Evolutionary conservation across 1,284 basidiomycete species (phyloP), one percentile per base, ranked within the genome.

Genomic region (Heliocybe sulcata): DNA sequence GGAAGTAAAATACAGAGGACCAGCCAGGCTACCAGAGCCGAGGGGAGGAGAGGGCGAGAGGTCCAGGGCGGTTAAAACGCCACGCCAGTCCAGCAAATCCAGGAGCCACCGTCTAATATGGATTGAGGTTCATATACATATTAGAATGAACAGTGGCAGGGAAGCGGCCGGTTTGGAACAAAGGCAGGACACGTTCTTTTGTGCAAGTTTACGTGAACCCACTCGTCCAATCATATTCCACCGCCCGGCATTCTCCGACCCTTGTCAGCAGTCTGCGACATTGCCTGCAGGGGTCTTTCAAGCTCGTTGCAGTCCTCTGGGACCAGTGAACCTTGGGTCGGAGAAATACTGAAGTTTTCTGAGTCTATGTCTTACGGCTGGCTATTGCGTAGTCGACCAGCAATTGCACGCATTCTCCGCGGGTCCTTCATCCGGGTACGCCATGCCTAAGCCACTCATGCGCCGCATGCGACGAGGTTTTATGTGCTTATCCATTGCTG

Each of bases 401-500:
- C 29, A 12, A 31, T 12, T 31, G 29, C 29, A 31, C 29, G 38
- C 16, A 42, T 16, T 25, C 20, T 16, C 6, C 16, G 6, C 47
- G 23, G 20, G 31, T 54, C 57, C 16, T 9, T 25, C 4, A 20
- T 49, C 47, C 22, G 25, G 12, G 20, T 11, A 20, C 16, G 12
- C 38, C 38, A 20, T n/a, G 16, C 25, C 47, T 25, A n/a, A n/a
- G n/a, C n/a, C 27, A 29, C 47, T 20, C 11, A 6, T 29, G n/a
- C 47, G 27, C n/a, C 47, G 58, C 22, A 35, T 61, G 23, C 65
- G 65, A 38, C 57, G 70, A 2, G 60, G 62, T 16, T 59, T 81
- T 4, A 67, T 75, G 57, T 85, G 80, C 63, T 65, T 76, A 53
- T 82, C 82, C 4, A 80, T 87, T 29, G 77, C 71, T 45, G 72